phyloP scores from a whole-genome alignment of 2,329 filamentous ascomycete species.

The Stemphylium lycopersici region DNA sequence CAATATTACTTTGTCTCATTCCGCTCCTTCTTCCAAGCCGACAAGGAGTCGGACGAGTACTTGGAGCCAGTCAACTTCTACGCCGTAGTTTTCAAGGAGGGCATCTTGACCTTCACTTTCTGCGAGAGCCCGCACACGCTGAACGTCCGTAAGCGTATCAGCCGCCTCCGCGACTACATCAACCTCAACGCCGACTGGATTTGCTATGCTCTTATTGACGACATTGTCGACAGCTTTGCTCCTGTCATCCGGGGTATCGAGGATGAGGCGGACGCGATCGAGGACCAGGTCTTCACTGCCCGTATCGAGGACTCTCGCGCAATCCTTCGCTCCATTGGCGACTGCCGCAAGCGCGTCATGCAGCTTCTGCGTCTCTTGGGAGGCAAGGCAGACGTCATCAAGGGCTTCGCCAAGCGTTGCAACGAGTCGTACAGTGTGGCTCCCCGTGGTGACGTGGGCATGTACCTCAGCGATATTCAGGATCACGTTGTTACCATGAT shows the following conservation, averaged over 20 bases:
- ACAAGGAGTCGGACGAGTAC: slow-evolving; percentile 79
- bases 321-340: slow-evolving; percentile 87
- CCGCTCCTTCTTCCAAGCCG: slow-evolving; percentile 86
- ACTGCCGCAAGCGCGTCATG: slow-evolving; percentile 93
- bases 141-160: slow-evolving; percentile 89
- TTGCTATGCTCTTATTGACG: slow-evolving; percentile 97
- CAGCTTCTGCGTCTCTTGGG: slow-evolving; percentile 89
- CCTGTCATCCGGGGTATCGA: slow-evolving; percentile 89
- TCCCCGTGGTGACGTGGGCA: slow-evolving; percentile 91
- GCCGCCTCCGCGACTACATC: slow-evolving; percentile 91
- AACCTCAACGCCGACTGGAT: slow-evolving; percentile 97
- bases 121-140: slow-evolving; percentile 83
- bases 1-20: slow-evolving; percentile 99
- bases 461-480: slow-evolving; percentile 97
- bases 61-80: slow-evolving; percentile 97
- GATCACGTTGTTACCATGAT: slow-evolving; percentile 99
- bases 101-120: slow-evolving; percentile 94
- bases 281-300: slow-evolving; percentile 93
- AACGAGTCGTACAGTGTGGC: slow-evolving; percentile 97
- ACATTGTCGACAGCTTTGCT: slow-evolving; percentile 95
- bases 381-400: slow-evolving; percentile 97
- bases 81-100: slow-evolving; percentile 94
- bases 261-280: slow-evolving; percentile 86
- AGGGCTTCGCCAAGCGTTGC: slow-evolving; percentile 97
- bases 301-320: slow-evolving; percentile 86